Conservation (phyloP, 768 basidiomycete genomes). For the Naganishia kalamii region DNA sequence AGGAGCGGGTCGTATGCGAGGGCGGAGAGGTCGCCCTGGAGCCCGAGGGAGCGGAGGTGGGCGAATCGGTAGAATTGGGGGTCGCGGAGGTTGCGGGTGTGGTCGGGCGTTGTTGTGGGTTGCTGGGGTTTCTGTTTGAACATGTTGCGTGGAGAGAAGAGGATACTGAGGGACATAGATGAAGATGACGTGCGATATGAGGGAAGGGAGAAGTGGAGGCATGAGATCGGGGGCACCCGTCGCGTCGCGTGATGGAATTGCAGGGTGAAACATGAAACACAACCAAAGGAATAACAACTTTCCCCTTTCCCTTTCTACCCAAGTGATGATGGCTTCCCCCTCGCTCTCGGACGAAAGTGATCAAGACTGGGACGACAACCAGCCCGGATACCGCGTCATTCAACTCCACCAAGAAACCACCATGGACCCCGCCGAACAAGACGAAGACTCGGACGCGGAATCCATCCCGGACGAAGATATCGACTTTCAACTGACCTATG, state of each 20-base stretch:
- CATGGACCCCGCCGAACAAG: constrained; percentile 58
- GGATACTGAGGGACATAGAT: neutral
- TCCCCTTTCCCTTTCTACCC: neutral
- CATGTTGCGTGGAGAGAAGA: neutral
- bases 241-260: neutral
- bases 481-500: constrained; percentile 46
- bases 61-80: constrained; percentile 43
- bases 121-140: constrained; percentile 7
- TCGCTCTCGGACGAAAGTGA: constrained; percentile 53
- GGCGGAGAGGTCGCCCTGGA: constrained; percentile 45
- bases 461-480: constrained; percentile 47
- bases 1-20: constrained; percentile 48
- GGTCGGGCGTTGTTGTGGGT: constrained; percentile 26
- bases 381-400: constrained; percentile 29
- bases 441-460: constrained; percentile 28
- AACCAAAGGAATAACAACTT: neutral
- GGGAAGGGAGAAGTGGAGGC: neutral
- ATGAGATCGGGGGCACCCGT: neutral
- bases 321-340: neutral
- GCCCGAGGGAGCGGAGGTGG: constrained; percentile 38
- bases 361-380: constrained; percentile 45
- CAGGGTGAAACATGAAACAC: neutral
- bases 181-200: neutral
- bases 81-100: constrained; percentile 38
- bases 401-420: constrained; percentile 44